These are phyloP conservation scores for Rhynchospora breviuscula DNA, from an alignment of 176 grass and related monocot species.

Conservation along the genomic window DNA sequence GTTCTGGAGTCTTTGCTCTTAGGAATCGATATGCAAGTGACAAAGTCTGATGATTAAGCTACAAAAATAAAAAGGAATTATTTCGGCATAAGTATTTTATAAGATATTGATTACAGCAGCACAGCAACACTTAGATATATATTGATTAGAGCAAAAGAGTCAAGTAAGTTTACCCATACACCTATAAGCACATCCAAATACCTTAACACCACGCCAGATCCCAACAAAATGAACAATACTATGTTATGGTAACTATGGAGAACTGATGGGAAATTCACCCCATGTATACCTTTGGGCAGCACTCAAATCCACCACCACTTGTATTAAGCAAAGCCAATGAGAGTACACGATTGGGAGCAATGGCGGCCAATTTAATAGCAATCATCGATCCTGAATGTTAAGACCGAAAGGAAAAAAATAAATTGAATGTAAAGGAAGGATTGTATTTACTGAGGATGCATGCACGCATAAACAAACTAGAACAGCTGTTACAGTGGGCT, in stretches of 20 bases:
- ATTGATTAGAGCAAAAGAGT: neutral
- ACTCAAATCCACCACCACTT: constrained; percentile 61
- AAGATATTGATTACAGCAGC: neutral
- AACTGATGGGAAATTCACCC: neutral
- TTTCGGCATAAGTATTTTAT: neutral
- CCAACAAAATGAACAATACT: neutral
- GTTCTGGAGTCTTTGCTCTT: constrained; percentile 62
- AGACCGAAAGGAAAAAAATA: neutral
- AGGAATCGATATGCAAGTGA: constrained; percentile 59
- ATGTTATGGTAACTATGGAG: neutral
- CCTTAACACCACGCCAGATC: neutral
- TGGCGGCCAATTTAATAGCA: constrained; percentile 60
- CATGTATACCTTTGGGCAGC: constrained; percentile 56
- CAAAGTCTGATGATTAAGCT: constrained; percentile 60
- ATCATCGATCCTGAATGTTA: constrained; percentile 55
- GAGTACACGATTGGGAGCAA: constrained; percentile 41
- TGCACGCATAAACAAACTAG: neutral
- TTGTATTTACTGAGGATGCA: no score
- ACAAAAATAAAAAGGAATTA: constrained; percentile 9
- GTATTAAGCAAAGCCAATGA: constrained; percentile 69
- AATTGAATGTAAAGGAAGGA: no score
- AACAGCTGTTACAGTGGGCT: neutral
- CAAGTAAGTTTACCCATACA: neutral
- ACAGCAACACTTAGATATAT: neutral
- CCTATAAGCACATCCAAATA: neutral